Conservation (phyloP, 2,329 filamentous ascomycete species). For the Penicillium sp. region DNA sequence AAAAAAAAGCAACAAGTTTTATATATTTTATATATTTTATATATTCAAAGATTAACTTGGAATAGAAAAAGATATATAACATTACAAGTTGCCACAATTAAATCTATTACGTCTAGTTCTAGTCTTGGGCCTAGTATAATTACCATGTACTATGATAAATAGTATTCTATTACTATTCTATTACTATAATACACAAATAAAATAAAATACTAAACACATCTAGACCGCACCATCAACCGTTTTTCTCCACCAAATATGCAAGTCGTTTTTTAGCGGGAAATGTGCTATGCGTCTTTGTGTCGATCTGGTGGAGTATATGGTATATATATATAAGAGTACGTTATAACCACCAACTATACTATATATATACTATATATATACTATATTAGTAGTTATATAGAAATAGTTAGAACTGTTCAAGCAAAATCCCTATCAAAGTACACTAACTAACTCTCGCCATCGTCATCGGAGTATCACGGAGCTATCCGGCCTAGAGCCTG, state of each 20-base stretch:
- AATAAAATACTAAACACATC: background rate
- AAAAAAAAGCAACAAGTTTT: background rate
- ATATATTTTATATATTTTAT: background rate
- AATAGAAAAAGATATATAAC: background rate
- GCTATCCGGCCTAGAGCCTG: background rate
- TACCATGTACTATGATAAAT: background rate
- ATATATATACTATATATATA: too few species aligned
- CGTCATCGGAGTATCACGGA: background rate
- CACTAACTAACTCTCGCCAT: too few species aligned
- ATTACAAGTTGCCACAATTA: background rate
- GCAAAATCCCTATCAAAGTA: too few species aligned
- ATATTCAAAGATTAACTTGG: background rate
- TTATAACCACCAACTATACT: too few species aligned
- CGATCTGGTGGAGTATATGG: background rate
- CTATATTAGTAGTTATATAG: too few species aligned
- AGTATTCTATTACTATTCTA: background rate
- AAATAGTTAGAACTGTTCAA: too few species aligned
- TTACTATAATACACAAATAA: background rate
- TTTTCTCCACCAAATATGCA: constrained; percentile 9
- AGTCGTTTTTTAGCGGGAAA: background rate
- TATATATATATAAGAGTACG: too few species aligned
- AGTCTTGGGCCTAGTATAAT: background rate
- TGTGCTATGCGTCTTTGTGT: background rate
- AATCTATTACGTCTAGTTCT: background rate
- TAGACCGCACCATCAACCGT: constrained; percentile 8